A percentile compares a stretch with the other conserved stretches of the same genome.
Conservation (phyloP, 2,329 filamentous ascomycete species). For the Elsinoe australis region DNA sequence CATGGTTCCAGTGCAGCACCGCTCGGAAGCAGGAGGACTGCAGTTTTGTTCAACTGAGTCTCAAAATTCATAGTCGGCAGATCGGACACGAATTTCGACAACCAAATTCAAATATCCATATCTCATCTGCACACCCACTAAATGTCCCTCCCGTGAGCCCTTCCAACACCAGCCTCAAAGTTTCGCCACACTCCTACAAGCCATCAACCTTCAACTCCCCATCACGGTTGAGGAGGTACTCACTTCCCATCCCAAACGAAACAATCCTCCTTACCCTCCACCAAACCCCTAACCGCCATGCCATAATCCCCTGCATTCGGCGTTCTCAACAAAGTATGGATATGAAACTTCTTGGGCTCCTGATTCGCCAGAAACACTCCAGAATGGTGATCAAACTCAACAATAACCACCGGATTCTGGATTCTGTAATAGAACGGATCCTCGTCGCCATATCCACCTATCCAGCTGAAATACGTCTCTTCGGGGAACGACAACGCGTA, state of each 20-base stretch:
- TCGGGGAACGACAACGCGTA: constrained; percentile 49
- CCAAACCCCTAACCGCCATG: constrained; percentile 36
- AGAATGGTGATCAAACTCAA: constrained; percentile 74
- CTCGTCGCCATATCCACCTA: constrained; percentile 57
- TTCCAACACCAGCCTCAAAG: too few species aligned
- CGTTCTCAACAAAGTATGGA: constrained; percentile 63
- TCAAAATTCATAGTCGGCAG: too few species aligned
- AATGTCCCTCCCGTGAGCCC: too few species aligned
- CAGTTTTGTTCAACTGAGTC: too few species aligned
- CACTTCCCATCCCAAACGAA: constrained; percentile 20
- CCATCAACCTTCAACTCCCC: background rate
- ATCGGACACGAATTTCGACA: too few species aligned
- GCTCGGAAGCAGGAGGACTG: too few species aligned
- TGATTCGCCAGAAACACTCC: constrained; percentile 68
- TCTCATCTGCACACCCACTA: too few species aligned
- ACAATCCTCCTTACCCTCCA: constrained; percentile 16
- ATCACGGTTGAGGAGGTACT: background rate
- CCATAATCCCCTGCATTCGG: constrained; percentile 75
- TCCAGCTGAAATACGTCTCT: constrained; percentile 78
- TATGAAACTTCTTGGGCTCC: constrained; percentile 69
- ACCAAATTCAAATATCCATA: too few species aligned
- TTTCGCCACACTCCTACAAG: too few species aligned
- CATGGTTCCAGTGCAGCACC: too few species aligned
- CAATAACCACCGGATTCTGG: constrained; percentile 64
- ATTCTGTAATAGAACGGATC: constrained; percentile 73